Percentiles rank a stretch among this genome's conserved stretches.
Evolutionary conservation across 345 rosid genomes (phyloP).

Genomic region (Kernera saxatilis): DNA sequence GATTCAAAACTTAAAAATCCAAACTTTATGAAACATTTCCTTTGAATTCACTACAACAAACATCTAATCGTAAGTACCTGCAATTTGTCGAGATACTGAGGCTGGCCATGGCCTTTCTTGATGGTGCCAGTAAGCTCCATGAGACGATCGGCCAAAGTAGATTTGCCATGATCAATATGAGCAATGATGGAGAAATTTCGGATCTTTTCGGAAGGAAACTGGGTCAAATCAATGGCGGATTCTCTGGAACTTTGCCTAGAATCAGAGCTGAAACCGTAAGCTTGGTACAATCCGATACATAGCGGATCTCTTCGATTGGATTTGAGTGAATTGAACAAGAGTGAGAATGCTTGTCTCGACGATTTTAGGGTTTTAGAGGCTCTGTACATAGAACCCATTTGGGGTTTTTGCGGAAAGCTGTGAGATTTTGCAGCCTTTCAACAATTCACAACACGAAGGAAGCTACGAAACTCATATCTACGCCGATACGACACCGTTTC

Average conservation of each 20-base stretch:
- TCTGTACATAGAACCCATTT: conserved; percentile 54
- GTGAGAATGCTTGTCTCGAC: conserved; percentile 11
- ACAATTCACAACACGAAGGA: not conserved
- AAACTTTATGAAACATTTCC: not conserved
- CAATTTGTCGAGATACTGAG: conserved; percentile 93
- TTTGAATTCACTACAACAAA: not conserved
- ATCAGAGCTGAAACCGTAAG: conserved; percentile 54
- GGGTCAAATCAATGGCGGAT: conserved; percentile 49
- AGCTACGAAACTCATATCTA: not conserved
- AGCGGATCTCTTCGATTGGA: conserved; percentile 4
- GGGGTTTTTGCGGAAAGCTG: conserved; percentile 34
- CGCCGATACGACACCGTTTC: not conserved
- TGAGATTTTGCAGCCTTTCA: not conserved
- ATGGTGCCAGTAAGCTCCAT: conserved; percentile 97
- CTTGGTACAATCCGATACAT: conserved; percentile 17
- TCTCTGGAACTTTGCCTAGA: conserved; percentile 46
- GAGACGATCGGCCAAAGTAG: conserved; percentile 93
- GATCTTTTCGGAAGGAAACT: conserved; percentile 69
- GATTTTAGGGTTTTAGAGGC: conserved; percentile 51
- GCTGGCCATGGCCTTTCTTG: conserved; percentile 90
- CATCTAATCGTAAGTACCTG: conserved; percentile 50
- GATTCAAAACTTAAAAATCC: not conserved
- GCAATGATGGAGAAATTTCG: conserved; percentile 96
- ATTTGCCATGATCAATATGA: conserved; percentile 93
- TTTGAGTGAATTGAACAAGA: conserved; percentile 2